Percentiles rank a stretch among this genome's conserved stretches.
Conservation (phyloP, 2,329 filamentous ascomycete species). For the Aspergillus ibericus region DNA sequence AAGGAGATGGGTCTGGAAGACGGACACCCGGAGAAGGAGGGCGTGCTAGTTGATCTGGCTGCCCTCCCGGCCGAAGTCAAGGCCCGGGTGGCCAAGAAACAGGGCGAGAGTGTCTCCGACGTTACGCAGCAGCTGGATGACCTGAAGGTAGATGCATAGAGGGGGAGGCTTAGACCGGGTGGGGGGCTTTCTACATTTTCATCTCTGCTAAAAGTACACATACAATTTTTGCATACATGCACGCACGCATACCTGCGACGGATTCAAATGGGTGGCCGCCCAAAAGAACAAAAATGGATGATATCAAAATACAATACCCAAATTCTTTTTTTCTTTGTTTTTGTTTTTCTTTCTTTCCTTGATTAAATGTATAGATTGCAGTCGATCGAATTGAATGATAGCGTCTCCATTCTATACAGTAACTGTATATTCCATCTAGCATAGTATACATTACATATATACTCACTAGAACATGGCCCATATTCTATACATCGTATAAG, state of each 20-base stretch:
- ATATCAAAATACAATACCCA: slow-evolving; percentile 12
- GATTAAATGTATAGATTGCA: slow-evolving; percentile 16
- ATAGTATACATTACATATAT: too few species aligned
- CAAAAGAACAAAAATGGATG: slow-evolving; percentile 1
- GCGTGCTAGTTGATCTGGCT: slow-evolving; percentile 66
- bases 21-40: slow-evolving; percentile 87
- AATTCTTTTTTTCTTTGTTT: not conserved
- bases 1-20: slow-evolving; percentile 81
- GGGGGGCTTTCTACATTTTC: not conserved
- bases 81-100: slow-evolving; percentile 25
- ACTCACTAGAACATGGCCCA: too few species aligned
- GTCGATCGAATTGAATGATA: slow-evolving; percentile 11
- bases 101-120: not conserved
- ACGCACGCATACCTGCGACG: not conserved
- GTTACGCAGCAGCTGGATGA: slow-evolving; percentile 27
- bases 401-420: not conserved
- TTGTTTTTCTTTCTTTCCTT: not conserved
- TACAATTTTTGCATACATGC: not conserved
- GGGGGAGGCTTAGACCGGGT: not conserved
- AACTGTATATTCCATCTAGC: too few species aligned
- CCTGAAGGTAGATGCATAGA: slow-evolving; percentile 20
- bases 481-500: too few species aligned
- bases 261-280: not conserved
- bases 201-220: not conserved
- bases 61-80: slow-evolving; percentile 28